These are phyloP conservation scores for Entophlyctis luteolus DNA, from an alignment of 192 early-diverging fungal species.

Conservation along the genomic window DNA sequence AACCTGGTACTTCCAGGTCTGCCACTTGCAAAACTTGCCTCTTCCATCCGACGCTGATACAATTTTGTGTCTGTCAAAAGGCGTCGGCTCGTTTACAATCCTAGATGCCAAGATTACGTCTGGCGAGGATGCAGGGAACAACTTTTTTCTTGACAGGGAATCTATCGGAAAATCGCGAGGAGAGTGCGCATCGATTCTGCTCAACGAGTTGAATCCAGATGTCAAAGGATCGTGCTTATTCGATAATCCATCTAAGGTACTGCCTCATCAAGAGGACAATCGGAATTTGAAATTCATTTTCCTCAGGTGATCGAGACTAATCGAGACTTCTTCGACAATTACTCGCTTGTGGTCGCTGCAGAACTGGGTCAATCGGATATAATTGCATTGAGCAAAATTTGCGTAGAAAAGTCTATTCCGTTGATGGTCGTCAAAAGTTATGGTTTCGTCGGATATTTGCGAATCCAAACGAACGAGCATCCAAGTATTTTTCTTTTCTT, in stretches of 20 bases:
- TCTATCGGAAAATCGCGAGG: slow-evolving; percentile 67
- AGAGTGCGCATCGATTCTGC: slow-evolving; percentile 54
- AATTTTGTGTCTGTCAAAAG: slow-evolving; percentile 56
- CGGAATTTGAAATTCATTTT: neutral
- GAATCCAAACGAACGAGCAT: slow-evolving; percentile 74
- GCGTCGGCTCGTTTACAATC: slow-evolving; percentile 82
- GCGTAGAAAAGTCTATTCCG: slow-evolving; percentile 59
- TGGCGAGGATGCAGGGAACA: slow-evolving; percentile 71
- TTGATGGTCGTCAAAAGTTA: slow-evolving; percentile 66
- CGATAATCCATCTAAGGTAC: slow-evolving; percentile 32
- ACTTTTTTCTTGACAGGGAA: slow-evolving; percentile 83
- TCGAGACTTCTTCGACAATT: slow-evolving; percentile 61
- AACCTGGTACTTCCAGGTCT: slow-evolving; percentile 93
- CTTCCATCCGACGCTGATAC: neutral
- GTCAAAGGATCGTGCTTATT: slow-evolving; percentile 60
- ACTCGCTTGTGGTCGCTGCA: slow-evolving; percentile 74
- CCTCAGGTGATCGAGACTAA: neutral
- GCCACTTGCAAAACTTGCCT: neutral
- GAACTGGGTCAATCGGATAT: slow-evolving; percentile 53
- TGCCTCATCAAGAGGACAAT: neutral
- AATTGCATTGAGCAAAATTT: slow-evolving; percentile 56
- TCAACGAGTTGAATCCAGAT: slow-evolving; percentile 86
- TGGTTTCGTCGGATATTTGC: slow-evolving; percentile 74
- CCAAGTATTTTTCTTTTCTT: slow-evolving; percentile 53
- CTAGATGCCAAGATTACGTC: slow-evolving; percentile 69